Evolutionary conservation across 2,329 filamentous ascomycete genomes (phyloP).

Genomic region (Neofusicoccum kwambonambiense): DNA sequence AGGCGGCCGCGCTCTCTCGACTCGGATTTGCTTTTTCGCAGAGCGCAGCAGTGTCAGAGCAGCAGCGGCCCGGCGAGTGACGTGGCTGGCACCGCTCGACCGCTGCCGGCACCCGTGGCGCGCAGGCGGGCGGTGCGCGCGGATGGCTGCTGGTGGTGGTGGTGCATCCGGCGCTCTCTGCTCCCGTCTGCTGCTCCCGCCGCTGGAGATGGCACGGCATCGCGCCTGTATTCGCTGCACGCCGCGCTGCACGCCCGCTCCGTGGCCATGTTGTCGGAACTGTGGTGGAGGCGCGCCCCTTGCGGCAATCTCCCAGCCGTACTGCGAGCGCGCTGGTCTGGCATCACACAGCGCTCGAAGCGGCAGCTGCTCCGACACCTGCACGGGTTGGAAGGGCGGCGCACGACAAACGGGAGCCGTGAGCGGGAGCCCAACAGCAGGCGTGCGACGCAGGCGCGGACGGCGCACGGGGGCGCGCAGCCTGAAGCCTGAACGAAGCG

Average conservation of each 20-base stretch:
- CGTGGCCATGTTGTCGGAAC: background rate
- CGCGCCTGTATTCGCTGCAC: background rate
- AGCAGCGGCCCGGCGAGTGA: background rate
- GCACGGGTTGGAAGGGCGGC: background rate
- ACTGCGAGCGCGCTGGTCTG: background rate
- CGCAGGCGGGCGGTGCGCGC: background rate
- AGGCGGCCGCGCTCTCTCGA: background rate
- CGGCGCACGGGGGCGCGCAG: background rate
- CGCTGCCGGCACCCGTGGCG: background rate
- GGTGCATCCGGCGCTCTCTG: background rate
- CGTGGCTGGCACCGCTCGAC: background rate
- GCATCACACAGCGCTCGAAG: conserved; percentile 9
- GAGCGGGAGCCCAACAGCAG: background rate
- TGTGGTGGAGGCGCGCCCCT: conserved; percentile 7
- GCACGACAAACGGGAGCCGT: background rate
- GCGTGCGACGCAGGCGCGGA: background rate
- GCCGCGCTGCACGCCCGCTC: background rate
- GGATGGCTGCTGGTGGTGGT: background rate
- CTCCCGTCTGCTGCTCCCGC: background rate
- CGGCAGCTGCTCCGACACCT: background rate
- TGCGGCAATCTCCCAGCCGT: conserved; percentile 1
- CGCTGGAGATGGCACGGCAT: background rate
- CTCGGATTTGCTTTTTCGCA: background rate
- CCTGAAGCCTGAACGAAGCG: background rate
- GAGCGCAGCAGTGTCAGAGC: background rate